Percentiles rank a stretch among this genome's conserved stretches.
phyloP scores from a whole-genome alignment of 2,329 filamentous ascomycete genomes.

The Biscogniauxia mediterranea region DNA sequence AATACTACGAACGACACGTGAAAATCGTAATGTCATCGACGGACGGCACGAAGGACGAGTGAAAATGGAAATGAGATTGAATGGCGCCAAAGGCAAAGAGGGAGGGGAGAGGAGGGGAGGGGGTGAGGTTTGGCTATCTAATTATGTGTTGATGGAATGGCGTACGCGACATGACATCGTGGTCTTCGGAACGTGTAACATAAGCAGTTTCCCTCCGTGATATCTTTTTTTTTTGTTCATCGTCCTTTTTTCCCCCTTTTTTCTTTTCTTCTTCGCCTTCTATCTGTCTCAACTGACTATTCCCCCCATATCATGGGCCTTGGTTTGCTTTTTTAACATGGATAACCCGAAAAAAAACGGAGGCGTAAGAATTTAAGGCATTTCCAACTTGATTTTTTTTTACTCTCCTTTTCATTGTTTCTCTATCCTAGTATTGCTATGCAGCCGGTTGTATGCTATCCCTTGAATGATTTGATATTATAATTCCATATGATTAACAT shows the following conservation, averaged over 20 bases:
- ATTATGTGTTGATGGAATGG: not conserved
- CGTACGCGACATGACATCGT: not conserved
- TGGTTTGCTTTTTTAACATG: too few species aligned
- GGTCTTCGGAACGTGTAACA: not conserved
- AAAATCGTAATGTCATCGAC: constrained; percentile 45
- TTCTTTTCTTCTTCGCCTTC: not conserved
- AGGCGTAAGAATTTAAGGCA: too few species aligned
- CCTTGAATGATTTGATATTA: too few species aligned
- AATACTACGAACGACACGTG: constrained; percentile 59
- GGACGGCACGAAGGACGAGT: constrained; percentile 20
- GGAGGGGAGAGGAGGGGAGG: too few species aligned
- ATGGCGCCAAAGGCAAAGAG: not conserved
- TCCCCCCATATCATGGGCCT: too few species aligned
- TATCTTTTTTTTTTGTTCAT: not conserved
- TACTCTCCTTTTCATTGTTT: too few species aligned
- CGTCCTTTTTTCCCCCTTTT: not conserved
- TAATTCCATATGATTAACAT: too few species aligned
- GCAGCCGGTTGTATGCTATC: too few species aligned
- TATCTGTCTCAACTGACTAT: too few species aligned
- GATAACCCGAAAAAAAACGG: too few species aligned
- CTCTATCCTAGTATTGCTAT: too few species aligned
- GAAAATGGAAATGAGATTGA: not conserved
- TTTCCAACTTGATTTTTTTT: too few species aligned
- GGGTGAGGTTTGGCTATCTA: not conserved
- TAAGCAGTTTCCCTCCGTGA: not conserved